phyloP scores from a whole-genome alignment of 1,284 basidiomycete species.

The Fistulinella cinereoalba region DNA sequence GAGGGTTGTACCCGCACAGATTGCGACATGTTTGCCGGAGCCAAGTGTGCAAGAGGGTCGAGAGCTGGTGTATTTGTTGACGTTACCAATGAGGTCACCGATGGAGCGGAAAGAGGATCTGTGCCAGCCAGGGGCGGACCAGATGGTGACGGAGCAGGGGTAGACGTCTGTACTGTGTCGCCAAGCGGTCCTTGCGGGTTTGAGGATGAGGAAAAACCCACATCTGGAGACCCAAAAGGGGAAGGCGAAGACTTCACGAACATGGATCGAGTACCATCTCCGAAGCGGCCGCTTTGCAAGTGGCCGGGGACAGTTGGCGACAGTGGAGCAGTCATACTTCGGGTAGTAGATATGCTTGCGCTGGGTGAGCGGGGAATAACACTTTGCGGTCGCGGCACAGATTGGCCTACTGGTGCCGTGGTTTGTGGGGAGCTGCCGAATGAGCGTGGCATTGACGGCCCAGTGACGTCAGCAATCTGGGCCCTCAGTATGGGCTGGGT shows the following conservation, averaged over 20 bases:
- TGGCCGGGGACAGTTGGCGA: conserved; percentile 37
- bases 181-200: conserved; percentile 32
- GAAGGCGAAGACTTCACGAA: conserved; percentile 51
- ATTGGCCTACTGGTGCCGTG: conserved; percentile 18
- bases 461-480: conserved; percentile 30
- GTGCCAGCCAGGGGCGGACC: conserved; percentile 16
- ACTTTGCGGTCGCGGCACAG: conserved; percentile 24
- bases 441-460: conserved; percentile 22
- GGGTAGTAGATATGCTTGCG: conserved; percentile 39
- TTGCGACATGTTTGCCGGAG: conserved; percentile 57
- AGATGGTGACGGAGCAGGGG: conserved; percentile 7
- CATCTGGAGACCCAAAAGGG: conserved; percentile 31
- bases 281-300: conserved; percentile 60
- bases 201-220: conserved; percentile 35
- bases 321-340: conserved; percentile 14
- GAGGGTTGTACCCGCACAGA: conserved; percentile 67
- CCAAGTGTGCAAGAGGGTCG: conserved; percentile 62
- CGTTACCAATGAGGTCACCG: conserved; percentile 12
- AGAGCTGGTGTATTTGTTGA: conserved; percentile 34
- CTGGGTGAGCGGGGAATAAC: conserved; percentile 45
- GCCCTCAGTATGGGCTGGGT: conserved; percentile 35
- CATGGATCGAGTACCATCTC: conserved; percentile 76
- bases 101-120: conserved; percentile 23
- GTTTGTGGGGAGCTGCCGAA: conserved; percentile 18
- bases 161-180: conserved; percentile 12